phyloP scores from a whole-genome alignment of 495 filamentous ascomycete genomes.

The Lophiotrema nucula region DNA sequence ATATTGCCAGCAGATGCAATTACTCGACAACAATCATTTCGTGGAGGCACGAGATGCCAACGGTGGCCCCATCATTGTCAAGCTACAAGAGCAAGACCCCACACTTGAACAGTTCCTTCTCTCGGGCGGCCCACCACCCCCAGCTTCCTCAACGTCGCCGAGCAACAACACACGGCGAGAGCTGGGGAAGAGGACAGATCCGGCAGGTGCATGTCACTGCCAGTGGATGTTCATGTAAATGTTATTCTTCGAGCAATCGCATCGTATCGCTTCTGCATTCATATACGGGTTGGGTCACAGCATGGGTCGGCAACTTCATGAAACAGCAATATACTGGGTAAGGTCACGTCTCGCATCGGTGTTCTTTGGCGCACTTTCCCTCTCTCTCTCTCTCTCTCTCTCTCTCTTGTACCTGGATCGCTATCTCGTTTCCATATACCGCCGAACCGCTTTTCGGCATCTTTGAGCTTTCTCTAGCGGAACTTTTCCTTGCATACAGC shows the following conservation, averaged over 20 bases:
- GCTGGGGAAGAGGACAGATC: conserved; percentile 21
- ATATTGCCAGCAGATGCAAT: conserved; percentile 71
- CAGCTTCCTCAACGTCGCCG: background rate
- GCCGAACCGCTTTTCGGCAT: too few species aligned
- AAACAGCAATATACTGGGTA: too few species aligned
- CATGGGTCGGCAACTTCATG: background rate
- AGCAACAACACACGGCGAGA: background rate
- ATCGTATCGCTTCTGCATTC: background rate
- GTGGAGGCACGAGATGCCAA: conserved; percentile 42
- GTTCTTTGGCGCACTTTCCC: too few species aligned
- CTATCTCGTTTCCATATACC: too few species aligned
- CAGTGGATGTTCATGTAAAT: conserved; percentile 38
- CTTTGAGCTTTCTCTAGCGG: too few species aligned
- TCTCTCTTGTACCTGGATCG: too few species aligned
- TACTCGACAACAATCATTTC: conserved; percentile 52
- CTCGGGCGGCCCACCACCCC: background rate
- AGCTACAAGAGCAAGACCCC: conserved; percentile 60
- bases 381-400: too few species aligned
- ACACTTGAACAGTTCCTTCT: conserved; percentile 11
- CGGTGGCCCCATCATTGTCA: conserved; percentile 51
- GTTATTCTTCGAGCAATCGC: background rate
- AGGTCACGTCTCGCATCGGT: too few species aligned
- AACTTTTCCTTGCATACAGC: too few species aligned
- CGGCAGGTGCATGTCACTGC: conserved; percentile 37
- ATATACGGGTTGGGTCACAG: background rate